Base-by-base conservation (phyloP, 129 eudicot genomes). In the Sambucus nigra region DNA sequence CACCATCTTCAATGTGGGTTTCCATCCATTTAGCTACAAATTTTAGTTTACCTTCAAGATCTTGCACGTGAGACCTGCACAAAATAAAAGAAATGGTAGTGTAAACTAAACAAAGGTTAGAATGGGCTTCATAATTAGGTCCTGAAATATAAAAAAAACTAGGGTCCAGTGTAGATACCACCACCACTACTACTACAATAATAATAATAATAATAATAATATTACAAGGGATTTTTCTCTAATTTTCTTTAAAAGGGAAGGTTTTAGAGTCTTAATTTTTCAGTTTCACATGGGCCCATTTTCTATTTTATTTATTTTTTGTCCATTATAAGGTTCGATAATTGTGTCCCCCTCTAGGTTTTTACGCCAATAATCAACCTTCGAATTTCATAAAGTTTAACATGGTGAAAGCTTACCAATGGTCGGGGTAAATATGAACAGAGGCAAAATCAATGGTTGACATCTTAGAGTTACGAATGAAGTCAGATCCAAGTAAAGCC, bases 391-490 rank as follows among this genome's bases (percentile, higher is more conserved):
- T 3, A 48, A 24, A 21, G 39, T 25, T 38, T 54, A 25, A 57
- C 27, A 55, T 22, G 15, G 64, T 9, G 10, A 55, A 56, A 40
- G 56, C 67, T 69, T 68, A 91, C 98, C 98, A 91, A 53, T 91
- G 95, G 77, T 91, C 98, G 53, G 98, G 98, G 71, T 91, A 91
- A 17, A 91, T 79, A 75, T 91, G 98, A 67, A 85, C 88, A 4
- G 95, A 85, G 47, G 98, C 98, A 55, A 91, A 91, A 70, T 91
- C 98, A 2, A 91, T 51, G 38, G 89, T 69, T 1, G 95, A 68
- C 65, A 82, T 69, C 68, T 72, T 77, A 49, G 93, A 81, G 72
- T 91, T 82, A 68, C 95, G 98, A 63, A 91, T 69, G 61, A 91
- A 91, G 62, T 91, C 98, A 20, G 86, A 73, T 67, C 98, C 98